Evolutionary conservation across 805 yeast genomes (phyloP), one percentile per base, ranked within the genome.

Genomic region (Candida schatavii): DNA sequence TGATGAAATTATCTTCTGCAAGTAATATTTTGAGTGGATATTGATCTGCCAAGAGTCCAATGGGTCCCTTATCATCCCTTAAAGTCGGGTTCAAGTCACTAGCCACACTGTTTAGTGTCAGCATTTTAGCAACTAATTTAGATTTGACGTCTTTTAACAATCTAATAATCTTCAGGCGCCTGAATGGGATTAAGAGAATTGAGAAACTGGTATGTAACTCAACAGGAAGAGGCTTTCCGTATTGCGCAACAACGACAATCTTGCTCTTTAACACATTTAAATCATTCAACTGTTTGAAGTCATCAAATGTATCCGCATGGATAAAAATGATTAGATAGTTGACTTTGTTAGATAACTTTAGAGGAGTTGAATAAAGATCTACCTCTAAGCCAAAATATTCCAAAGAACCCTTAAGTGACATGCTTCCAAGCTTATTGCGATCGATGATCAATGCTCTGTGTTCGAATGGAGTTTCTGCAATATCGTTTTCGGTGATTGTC

Each of bases 1-100:
- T 74, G 44, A 74, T 65, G 25, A 70, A 62, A 40, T 75, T 78
- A 43, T 80, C 85, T 48, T 79, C 83, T 3, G 80, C 82, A 4
- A 80, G 58, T 22, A 80, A 54, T 13, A 78, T 72, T 23, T 63
- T 55, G 21, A 80, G 61, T 3, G 82, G 82, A 32, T 44, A 45
- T 19, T 46, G 29, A 13, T 46, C 42, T 28, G 49, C 48, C 15
- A 33, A 20, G 35, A 47, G 18, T 26, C 17, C 21, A 27, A 11
- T 14, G 11, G 15, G 10, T 7, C 10, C 27, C 7, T 23, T 23
- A 25, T 44, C 42, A 3, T 41, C 37, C 2, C 40, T 26, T 25
- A 38, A 40, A 14, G 41, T 40, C 10, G 47, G 37, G 17, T 44
- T 25, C 15, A 6, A 15, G 15, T 29, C 32, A 31, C 7, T 23